Evolutionary conservation across 2,329 filamentous ascomycete genomes (phyloP), one percentile per base, ranked within the genome.

Genomic region (Camillea tinctor): DNA sequence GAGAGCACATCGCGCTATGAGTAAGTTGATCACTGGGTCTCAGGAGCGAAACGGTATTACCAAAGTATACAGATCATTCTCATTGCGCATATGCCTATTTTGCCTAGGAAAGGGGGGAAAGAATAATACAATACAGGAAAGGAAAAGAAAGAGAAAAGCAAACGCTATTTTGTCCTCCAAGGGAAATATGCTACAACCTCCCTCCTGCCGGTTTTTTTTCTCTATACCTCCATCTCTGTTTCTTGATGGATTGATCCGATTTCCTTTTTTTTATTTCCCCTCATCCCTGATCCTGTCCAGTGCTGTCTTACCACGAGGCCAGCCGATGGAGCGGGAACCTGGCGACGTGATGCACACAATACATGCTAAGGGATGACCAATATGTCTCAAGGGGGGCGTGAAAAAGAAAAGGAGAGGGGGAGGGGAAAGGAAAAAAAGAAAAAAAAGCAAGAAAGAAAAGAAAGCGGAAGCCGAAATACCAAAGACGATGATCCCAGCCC

Each of bases 391-490:
- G 36, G 50, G 26, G 7, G 26, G 26, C 24, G 6, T 30, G 40
- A 57, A 44, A 54, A 20, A 9, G 23, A 23, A 52, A 24, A 52
- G 4, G 23, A n/a, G n/a, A n/a, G n/a, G n/a, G n/a, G n/a, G n/a
- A n/a, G n/a, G n/a, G n/a, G n/a, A n/a, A n/a, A 52, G 50, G 15
- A 21, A 24, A 55, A 24, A 21, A 24, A 52, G 50, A 52, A 24
- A 40, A 40, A 22, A 57, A 23, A 57, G 52, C 17, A 26, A 4
- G 15, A 49, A 49, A 11, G 48, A 13, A 26, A 21, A 13, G 36
- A 55, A 57, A 26, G 52, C 5, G 48, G 74, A 79, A 71, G 72
- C 81, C 82, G 71, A 84, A 88, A 24, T 84, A 7, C 26, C 26
- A 30, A 11, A 30, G 26, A 30, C 26, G 26, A 30, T 44, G 6